Evolutionary conservation across 2,329 filamentous ascomycete species (phyloP), one percentile per base, ranked within the genome.

Genomic region (Orbilia blumenaviensis): DNA sequence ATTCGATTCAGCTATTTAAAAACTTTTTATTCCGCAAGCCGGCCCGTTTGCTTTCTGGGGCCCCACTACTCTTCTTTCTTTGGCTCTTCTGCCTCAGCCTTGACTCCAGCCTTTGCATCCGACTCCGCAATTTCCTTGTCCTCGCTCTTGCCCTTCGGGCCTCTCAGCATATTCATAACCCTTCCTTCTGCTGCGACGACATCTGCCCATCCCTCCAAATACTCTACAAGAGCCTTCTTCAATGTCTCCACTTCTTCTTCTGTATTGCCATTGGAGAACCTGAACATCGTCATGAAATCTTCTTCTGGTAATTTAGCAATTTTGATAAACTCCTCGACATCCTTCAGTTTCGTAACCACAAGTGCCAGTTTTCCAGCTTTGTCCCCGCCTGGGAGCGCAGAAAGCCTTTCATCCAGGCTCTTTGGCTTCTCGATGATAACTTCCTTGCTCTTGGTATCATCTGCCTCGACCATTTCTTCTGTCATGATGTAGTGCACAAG

Each of bases 51-150:
- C 1, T 7, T 21, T 21, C n/a, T 44, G 6, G 6, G 1, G 12
- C 41, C 12, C 1, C 12, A 18, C 3, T n/a, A 23, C 12, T 7
- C 12, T n/a, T 32, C 27, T 4, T 32, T 29, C 16, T 12, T 34
- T 18, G n/a, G 2, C 50, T 23, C 50, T n/a, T 56, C 29, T 23
- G 48, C 9, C 6, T 21, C 16, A 7, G 42, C 41, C 16, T 58
- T 67, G 8, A 64, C 56, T 6, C 54, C 72, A 27, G 64, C 58
- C 18, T 69, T 68, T n/a, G 56, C 48, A 46, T 69, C 72, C 14
- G 32, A 58, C 29, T 76, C 72, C 29, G 38, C 64, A 34, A 69
- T 76, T 41, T 76, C 72, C 23, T 76, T 52, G 12, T 76, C 72
- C 25, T 76, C 72, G 1, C 50, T 41, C 9, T 63, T 63, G 0